Conservation (phyloP, 768 basidiomycete genomes). For the Russula emetica region DNA sequence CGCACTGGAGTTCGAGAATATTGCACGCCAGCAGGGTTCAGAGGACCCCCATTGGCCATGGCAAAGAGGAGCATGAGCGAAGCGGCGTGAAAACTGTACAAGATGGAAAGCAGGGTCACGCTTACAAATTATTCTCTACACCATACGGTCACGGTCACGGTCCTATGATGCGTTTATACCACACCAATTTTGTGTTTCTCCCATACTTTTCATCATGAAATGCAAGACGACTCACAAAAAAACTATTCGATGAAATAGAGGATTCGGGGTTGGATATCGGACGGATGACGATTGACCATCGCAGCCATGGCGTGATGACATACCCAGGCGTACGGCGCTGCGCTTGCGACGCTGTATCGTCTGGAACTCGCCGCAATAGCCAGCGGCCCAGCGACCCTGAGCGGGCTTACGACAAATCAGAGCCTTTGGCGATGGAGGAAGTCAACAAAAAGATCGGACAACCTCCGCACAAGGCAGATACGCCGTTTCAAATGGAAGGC, state of each 20-base stretch:
- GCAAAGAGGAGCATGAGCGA: conserved; percentile 27
- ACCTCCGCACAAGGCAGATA: conserved; percentile 37
- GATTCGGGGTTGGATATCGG: no score
- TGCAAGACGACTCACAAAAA: no score
- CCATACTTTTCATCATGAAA: no score
- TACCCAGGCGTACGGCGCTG: conserved; percentile 36
- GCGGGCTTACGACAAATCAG: conserved; percentile 29
- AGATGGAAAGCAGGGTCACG: no score
- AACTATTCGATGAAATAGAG: no score
- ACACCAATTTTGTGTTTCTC: no score
- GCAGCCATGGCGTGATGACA: conserved; percentile 12
- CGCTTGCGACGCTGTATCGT: conserved; percentile 34
- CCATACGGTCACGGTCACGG: no score
- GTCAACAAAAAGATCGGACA: conserved; percentile 36
- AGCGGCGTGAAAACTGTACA: no score
- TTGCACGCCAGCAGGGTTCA: conserved; percentile 38
- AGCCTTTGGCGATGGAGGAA: conserved; percentile 31
- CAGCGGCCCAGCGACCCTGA: conserved; percentile 27
- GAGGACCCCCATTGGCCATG: conserved; percentile 34
- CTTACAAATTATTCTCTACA: no score
- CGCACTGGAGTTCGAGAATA: conserved; percentile 44
- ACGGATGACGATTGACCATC: no score
- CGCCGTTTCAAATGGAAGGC: conserved; percentile 36
- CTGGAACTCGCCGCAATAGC: conserved; percentile 31
- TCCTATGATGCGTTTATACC: no score